Percentiles rank a stretch among this genome's conserved stretches.
These are phyloP conservation scores for Tolypocladium inflatum DNA, from an alignment of 2,329 filamentous ascomycete genomes.

Conservation along the genomic window DNA sequence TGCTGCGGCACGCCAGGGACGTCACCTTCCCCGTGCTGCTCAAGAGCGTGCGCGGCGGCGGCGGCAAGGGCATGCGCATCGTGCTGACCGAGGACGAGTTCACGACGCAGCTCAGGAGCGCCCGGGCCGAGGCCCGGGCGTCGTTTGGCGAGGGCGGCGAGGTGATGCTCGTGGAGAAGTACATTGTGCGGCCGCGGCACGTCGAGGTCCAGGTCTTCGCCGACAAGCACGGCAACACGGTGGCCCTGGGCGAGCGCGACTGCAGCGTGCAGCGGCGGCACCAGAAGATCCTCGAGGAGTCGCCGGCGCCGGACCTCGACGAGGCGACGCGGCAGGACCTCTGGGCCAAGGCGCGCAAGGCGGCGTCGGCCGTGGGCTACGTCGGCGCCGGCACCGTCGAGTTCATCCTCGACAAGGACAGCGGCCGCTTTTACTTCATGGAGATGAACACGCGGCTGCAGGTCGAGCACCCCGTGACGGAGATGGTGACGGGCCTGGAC, in stretches of 20 bases:
- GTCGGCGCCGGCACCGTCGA: conserved; percentile 86
- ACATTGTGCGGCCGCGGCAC: conserved; percentile 69
- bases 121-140: conserved; percentile 64
- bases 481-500: conserved; percentile 58
- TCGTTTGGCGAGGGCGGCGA: conserved; percentile 74
- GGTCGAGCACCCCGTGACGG: conserved; percentile 90
- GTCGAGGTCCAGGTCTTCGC: conserved; percentile 90
- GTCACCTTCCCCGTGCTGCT: conserved; percentile 61
- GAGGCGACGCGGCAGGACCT: conserved; percentile 49
- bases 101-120: conserved; percentile 57
- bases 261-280: conserved; percentile 81
- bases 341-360: conserved; percentile 56
- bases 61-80: conserved; percentile 78
- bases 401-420: conserved; percentile 79
- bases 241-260: conserved; percentile 80
- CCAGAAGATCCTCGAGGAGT: conserved; percentile 88
- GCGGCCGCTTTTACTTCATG: conserved; percentile 73
- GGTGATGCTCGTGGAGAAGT: conserved; percentile 78
- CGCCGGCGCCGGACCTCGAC: conserved; percentile 62
- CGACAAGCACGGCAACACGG: conserved; percentile 67
- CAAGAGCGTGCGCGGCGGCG: conserved; percentile 74
- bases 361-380: conserved; percentile 70
- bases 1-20: conserved; percentile 61
- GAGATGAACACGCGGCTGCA: conserved; percentile 84
- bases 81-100: conserved; percentile 63